These are phyloP conservation scores for Pseudoneurospora amorphoporcata DNA, from an alignment of 495 filamentous ascomycete species.

Conservation along the genomic window DNA sequence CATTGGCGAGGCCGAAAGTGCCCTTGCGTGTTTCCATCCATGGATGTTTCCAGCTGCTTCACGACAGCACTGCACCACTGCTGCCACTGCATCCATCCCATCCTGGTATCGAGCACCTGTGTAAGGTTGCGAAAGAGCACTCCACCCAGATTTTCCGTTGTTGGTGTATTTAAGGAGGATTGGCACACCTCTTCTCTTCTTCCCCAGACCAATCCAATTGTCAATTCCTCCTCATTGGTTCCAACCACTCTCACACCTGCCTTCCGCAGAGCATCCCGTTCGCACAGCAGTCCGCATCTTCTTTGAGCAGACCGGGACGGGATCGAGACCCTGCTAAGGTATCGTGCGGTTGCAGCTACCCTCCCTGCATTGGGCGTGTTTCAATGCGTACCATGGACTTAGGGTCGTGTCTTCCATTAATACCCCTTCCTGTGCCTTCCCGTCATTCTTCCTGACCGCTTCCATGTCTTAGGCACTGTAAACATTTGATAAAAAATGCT, in stretches of 20 bases:
- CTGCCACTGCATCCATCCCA: background rate
- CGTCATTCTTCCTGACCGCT: background rate
- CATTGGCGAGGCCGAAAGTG: background rate
- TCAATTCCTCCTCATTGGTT: no score
- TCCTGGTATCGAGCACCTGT: background rate
- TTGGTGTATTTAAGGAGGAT: no score
- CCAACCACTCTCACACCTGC: no score
- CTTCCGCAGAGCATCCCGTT: background rate
- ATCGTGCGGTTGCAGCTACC: background rate
- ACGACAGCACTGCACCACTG: background rate
- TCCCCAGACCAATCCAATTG: no score
- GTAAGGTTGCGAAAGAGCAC: no score
- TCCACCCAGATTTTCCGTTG: no score
- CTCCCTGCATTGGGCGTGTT: background rate
- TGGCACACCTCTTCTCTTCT: no score
- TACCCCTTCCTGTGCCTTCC: background rate
- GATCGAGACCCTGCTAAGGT: background rate
- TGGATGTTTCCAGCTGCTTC: background rate
- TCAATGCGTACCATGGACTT: background rate
- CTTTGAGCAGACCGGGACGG: no score
- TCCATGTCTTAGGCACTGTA: background rate
- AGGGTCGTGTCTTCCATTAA: background rate
- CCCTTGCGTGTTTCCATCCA: background rate
- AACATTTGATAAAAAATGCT: background rate
- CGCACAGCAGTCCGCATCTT: background rate